Evolutionary conservation across 1,284 basidiomycete genomes (phyloP).

Genomic region (Psilocybe mexicana): DNA sequence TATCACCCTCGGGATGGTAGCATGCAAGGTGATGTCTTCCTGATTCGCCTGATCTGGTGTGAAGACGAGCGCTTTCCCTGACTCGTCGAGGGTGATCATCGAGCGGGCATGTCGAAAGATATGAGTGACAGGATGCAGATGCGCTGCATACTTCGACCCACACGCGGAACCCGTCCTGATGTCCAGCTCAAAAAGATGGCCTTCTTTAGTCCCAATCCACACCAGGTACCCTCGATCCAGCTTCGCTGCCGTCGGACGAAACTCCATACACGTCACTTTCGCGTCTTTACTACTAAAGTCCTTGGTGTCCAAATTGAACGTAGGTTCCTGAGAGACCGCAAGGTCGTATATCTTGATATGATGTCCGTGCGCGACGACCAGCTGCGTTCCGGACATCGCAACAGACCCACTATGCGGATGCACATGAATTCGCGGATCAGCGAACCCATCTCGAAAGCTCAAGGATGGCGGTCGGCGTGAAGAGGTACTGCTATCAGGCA

Average conservation of each 20-base stretch:
- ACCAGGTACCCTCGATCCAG: constrained; percentile 50
- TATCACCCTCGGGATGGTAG: constrained; percentile 59
- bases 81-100: constrained; percentile 83
- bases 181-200: constrained; percentile 83
- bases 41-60: constrained; percentile 41
- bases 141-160: constrained; percentile 59
- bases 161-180: constrained; percentile 57
- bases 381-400: constrained; percentile 60
- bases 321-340: constrained; percentile 43
- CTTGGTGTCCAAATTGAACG: constrained; percentile 61
- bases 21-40: constrained; percentile 39
- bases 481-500: constrained; percentile 81
- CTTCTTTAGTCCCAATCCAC: constrained; percentile 91
- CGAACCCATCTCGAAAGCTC: constrained; percentile 45
- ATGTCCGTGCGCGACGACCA: constrained; percentile 63
- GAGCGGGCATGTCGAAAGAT: constrained; percentile 69
- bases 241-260: constrained; percentile 50
- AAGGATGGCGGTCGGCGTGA: constrained; percentile 75
- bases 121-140: constrained; percentile 65
- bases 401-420: constrained; percentile 57
- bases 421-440: constrained; percentile 51
- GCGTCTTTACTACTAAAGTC: constrained; percentile 65
- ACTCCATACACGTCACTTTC: constrained; percentile 76
- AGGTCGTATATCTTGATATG: constrained; percentile 70
- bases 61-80: constrained; percentile 80